These are phyloP conservation scores for Luffa aegyptiaca DNA, from an alignment of 306 rosid genomes.

Conservation along the genomic window DNA sequence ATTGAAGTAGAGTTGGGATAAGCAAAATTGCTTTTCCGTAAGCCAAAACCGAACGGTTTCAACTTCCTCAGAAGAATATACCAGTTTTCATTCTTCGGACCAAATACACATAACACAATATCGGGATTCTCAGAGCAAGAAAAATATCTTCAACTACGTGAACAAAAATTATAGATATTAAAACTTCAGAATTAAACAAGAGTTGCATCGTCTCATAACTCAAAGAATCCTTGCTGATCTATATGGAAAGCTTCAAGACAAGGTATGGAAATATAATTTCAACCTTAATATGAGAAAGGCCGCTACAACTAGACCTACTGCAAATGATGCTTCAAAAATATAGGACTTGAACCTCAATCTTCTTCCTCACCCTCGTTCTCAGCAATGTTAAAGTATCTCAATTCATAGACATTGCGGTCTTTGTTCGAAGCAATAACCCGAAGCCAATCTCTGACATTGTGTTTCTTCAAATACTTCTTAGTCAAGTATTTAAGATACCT, in stretches of 20 bases:
- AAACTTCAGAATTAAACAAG: background rate
- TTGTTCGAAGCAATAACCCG: conserved; percentile 88
- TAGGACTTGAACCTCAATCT: conserved; percentile 25
- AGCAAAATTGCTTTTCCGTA: background rate
- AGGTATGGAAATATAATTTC: background rate
- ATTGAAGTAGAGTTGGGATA: background rate
- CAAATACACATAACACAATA: background rate
- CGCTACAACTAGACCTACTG: background rate
- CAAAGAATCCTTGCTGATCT: background rate
- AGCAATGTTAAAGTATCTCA: conserved; percentile 91
- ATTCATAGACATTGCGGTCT: conserved; percentile 70
- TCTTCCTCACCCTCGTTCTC: conserved; percentile 96
- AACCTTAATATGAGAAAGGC: background rate
- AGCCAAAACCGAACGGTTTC: background rate
- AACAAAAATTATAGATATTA: background rate
- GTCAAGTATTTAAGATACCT: conserved; percentile 81
- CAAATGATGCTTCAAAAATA: background rate
- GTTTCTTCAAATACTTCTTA: conserved; percentile 93
- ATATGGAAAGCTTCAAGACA: background rate
- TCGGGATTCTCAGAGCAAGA: background rate
- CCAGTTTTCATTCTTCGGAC: background rate
- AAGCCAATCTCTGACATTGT: conserved; percentile 95
- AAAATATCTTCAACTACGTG: background rate
- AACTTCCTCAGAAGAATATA: background rate
- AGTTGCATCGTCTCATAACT: conserved; percentile 1